These are phyloP conservation scores for Lindgomyces ingoldianus DNA, from an alignment of 495 filamentous ascomycete genomes.

Conservation along the genomic window DNA sequence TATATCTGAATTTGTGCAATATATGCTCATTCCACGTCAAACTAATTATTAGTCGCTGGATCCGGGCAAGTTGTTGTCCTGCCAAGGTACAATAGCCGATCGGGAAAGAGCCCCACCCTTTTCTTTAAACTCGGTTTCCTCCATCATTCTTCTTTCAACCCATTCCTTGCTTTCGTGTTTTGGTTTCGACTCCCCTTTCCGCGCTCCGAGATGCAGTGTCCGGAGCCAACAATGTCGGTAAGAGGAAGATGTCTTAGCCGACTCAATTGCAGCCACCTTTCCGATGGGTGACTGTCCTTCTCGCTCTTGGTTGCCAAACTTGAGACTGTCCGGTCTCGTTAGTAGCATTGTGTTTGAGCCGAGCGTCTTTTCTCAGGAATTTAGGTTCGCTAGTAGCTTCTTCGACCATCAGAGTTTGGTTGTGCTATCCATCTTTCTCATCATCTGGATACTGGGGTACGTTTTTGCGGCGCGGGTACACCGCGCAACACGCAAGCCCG, in stretches of 20 bases:
- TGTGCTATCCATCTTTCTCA: not conserved
- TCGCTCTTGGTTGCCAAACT: not conserved
- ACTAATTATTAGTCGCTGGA: not conserved
- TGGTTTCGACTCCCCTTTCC: not conserved
- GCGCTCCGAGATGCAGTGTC: not conserved
- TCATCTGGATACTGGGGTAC: not conserved
- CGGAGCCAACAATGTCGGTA: not conserved
- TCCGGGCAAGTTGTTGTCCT: not conserved
- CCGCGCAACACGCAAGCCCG: not conserved
- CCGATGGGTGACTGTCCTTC: not conserved
- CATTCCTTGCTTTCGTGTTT: not conserved
- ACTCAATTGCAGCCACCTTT: not conserved
- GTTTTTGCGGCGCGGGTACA: not conserved
- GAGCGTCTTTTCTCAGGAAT: not conserved
- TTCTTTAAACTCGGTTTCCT: not conserved
- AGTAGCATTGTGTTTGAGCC: not conserved
- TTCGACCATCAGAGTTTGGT: not conserved
- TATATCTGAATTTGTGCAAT: not conserved
- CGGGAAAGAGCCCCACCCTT: not conserved
- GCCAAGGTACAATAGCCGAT: not conserved
- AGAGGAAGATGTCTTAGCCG: not conserved
- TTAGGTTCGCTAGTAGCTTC: not conserved
- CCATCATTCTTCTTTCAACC: not conserved
- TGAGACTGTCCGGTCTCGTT: not conserved
- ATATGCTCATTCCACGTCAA: not conserved